These are phyloP conservation scores for Pseudoneurospora amorphoporcata DNA, from an alignment of 495 filamentous ascomycete genomes.

Conservation along the genomic window DNA sequence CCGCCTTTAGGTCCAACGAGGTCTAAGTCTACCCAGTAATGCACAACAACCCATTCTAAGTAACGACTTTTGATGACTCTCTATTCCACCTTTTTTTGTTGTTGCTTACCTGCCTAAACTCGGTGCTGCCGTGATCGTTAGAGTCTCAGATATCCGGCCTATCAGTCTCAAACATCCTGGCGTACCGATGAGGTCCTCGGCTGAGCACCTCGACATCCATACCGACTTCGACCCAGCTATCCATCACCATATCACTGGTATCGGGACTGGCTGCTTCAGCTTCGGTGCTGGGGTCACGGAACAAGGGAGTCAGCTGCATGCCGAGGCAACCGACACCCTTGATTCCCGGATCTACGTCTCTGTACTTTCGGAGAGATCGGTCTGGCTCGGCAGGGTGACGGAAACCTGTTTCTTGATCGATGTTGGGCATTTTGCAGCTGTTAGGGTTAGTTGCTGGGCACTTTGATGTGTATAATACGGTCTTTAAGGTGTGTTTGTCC, in stretches of 20 bases:
- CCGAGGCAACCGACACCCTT: conserved; percentile 64
- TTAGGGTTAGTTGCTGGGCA: neutral
- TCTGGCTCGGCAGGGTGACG: conserved; percentile 66
- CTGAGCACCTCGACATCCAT: conserved; percentile 32
- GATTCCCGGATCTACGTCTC: conserved; percentile 66
- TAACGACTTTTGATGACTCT: neutral
- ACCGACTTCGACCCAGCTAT: conserved; percentile 34
- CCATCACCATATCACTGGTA: conserved; percentile 11
- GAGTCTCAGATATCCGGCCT: neutral
- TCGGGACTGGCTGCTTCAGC: neutral
- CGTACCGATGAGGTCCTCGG: conserved; percentile 31
- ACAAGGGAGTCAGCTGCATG: conserved; percentile 69
- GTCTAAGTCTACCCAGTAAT: neutral
- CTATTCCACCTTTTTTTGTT: neutral
- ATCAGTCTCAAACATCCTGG: conserved; percentile 17
- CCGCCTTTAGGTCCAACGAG: neutral
- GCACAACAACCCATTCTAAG: neutral
- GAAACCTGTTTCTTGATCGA: conserved; percentile 62
- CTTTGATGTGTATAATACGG: conserved; percentile 2
- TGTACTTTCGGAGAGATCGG: conserved; percentile 54
- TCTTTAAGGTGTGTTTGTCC: conserved; percentile 6
- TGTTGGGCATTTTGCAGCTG: conserved; percentile 77
- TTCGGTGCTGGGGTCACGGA: conserved; percentile 15
- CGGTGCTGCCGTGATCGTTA: neutral
- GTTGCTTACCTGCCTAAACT: neutral